A percentile compares a stretch with the other conserved stretches of the same genome.
phyloP scores from a whole-genome alignment of 345 rosid species.

The Hibiscus syriacus region DNA sequence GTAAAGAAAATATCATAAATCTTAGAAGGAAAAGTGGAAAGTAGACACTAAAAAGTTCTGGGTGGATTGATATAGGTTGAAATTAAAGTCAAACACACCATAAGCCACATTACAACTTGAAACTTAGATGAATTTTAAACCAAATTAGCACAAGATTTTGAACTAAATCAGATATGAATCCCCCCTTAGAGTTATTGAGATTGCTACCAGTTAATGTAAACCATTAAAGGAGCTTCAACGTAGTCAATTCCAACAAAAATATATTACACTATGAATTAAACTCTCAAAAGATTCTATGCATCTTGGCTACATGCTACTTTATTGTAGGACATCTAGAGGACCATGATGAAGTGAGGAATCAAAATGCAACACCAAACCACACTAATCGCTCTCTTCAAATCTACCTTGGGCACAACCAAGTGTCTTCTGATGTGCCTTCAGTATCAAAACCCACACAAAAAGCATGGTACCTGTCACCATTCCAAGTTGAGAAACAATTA shows the following conservation, averaged over 20 bases:
- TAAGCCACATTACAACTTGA: neutral
- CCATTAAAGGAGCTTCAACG: neutral
- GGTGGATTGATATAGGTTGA: neutral
- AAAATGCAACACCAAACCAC: slow-evolving; percentile 17
- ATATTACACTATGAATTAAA: neutral
- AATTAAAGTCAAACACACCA: neutral
- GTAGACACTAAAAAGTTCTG: slow-evolving; percentile 4
- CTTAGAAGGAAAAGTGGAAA: neutral
- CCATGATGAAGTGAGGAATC: too few species aligned
- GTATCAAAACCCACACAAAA: slow-evolving; percentile 92
- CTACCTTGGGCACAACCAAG: slow-evolving; percentile 98
- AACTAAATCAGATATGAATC: neutral
- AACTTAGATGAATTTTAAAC: neutral
- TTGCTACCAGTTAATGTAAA: neutral
- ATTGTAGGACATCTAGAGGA: too few species aligned
- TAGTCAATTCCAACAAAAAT: slow-evolving; percentile 1
- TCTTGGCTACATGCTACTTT: too few species aligned
- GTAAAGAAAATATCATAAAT: slow-evolving; percentile 7
- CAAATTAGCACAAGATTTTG: neutral
- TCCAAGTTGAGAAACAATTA: slow-evolving; percentile 18
- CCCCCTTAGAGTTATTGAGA: neutral
- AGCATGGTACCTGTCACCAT: slow-evolving; percentile 86
- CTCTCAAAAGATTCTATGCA: neutral
- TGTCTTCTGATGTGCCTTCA: slow-evolving; percentile 68
- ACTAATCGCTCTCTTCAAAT: slow-evolving; percentile 17